Percentiles rank a stretch among this genome's conserved stretches.
These are phyloP conservation scores for Coniochaeta sp. DNA, from an alignment of 2,329 filamentous ascomycete species.

Conservation along the genomic window DNA sequence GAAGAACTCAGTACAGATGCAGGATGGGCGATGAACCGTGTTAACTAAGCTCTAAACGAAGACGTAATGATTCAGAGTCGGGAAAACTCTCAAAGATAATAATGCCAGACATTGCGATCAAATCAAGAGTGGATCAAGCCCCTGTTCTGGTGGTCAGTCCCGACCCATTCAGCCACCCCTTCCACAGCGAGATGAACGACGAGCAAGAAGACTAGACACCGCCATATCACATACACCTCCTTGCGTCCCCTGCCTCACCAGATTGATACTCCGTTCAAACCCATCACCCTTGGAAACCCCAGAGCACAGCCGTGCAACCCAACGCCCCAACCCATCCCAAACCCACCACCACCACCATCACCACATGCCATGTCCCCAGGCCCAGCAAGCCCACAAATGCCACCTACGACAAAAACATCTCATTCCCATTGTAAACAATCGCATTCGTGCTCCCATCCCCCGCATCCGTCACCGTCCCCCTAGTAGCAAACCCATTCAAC, in stretches of 20 bases:
- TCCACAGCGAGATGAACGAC: too few relatives aligned
- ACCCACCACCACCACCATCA: background rate
- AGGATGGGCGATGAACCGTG: too few relatives aligned
- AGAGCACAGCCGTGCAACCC: background rate
- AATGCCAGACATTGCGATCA: too few relatives aligned
- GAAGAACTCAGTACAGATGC: too few relatives aligned
- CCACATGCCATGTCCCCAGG: background rate
- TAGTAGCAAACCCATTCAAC: slow-evolving; percentile 6
- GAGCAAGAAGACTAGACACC: background rate
- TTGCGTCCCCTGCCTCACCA: background rate
- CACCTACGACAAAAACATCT: background rate
- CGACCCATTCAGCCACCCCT: too few relatives aligned
- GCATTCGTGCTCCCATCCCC: slow-evolving; percentile 9
- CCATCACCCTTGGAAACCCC: background rate
- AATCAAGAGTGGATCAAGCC: too few relatives aligned
- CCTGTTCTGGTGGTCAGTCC: too few relatives aligned
- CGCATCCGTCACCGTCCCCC: slow-evolving; percentile 3
- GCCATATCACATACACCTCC: background rate
- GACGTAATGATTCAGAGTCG: too few relatives aligned
- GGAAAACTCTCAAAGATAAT: too few relatives aligned
- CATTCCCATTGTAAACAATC: slow-evolving; percentile 13
- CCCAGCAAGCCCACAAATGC: too few relatives aligned
- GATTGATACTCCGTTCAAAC: background rate
- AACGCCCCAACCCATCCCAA: background rate
- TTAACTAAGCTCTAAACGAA: too few relatives aligned